Evolutionary conservation across 805 yeast genomes (phyloP).

Genomic region (Yamadazyma kitorensis): DNA sequence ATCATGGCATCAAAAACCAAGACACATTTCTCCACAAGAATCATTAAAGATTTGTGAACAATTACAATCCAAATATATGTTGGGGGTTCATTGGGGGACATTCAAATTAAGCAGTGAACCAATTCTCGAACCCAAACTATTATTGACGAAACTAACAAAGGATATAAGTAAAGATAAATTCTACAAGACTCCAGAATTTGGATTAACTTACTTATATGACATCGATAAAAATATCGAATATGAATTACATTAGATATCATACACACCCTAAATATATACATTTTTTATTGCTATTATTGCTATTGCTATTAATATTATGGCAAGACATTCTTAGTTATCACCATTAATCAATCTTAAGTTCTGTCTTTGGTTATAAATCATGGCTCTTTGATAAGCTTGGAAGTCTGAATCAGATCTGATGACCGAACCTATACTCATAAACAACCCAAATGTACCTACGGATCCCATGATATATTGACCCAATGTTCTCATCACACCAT

Average conservation of each 20-base stretch:
- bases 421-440: conserved; percentile 94
- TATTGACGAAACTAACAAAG: conserved; percentile 51
- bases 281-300: no score
- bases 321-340: no score
- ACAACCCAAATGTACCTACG: conserved; percentile 93
- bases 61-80: conserved; percentile 56
- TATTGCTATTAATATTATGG: no score
- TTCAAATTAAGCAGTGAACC: conserved; percentile 87
- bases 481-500: conserved; percentile 92
- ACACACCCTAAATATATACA: conserved; percentile 1
- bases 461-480: conserved; percentile 97
- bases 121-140: conserved; percentile 74
- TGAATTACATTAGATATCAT: conserved; percentile 5
- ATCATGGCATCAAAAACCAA: conserved; percentile 87
- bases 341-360: no score
- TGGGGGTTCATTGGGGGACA: conserved; percentile 97
- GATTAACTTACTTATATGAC: conserved; percentile 61
- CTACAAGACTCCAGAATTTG: conserved; percentile 70
- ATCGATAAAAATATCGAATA: conserved; percentile 17
- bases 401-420: conserved; percentile 67
- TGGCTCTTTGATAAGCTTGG: conserved; percentile 28
- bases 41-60: conserved; percentile 65
- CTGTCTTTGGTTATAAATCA: conserved; percentile 27
- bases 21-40: conserved; percentile 84
- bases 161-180: conserved; percentile 30